phyloP scores from a whole-genome alignment of 257 asterid genomes.

The Misopates orontium region DNA sequence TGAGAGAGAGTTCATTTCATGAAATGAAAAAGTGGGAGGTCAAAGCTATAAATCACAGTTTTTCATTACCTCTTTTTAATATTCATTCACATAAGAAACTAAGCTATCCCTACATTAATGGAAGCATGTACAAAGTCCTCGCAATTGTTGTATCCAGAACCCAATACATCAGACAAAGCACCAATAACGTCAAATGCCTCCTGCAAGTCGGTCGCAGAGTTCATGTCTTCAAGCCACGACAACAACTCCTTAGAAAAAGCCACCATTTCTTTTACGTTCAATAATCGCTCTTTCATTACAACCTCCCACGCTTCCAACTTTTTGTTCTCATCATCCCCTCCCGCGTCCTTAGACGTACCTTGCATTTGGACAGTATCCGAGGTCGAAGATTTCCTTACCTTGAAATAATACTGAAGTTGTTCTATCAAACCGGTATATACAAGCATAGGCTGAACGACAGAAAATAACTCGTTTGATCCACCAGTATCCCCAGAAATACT shows the following conservation, averaged over 20 bases:
- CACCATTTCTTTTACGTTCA: conserved; percentile 77
- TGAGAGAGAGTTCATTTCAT: neutral
- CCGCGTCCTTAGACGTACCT: conserved; percentile 33
- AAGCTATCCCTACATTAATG: conserved; percentile 51
- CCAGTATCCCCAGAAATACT: conserved; percentile 34
- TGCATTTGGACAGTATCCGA: conserved; percentile 27
- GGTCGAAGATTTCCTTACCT: conserved; percentile 46
- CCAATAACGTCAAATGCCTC: conserved; percentile 86
- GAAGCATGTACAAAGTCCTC: conserved; percentile 87
- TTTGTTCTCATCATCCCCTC: conserved; percentile 52
- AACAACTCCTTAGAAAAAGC: conserved; percentile 84
- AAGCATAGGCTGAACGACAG: conserved; percentile 86
- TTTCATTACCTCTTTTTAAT: conserved; percentile 9
- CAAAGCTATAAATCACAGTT: neutral
- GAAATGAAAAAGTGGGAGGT: neutral
- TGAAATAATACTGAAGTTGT: conserved; percentile 86
- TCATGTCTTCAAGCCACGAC: conserved; percentile 85
- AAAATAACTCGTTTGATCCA: conserved; percentile 54
- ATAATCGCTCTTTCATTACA: conserved; percentile 68
- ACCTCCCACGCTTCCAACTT: conserved; percentile 85
- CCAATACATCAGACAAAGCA: conserved; percentile 64
- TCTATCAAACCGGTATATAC: conserved; percentile 90
- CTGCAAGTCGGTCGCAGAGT: conserved; percentile 67
- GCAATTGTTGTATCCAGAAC: conserved; percentile 51
- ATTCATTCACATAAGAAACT: neutral